phyloP scores from a whole-genome alignment of 495 filamentous ascomycete genomes.

The Thermothielavioides terrestris region DNA sequence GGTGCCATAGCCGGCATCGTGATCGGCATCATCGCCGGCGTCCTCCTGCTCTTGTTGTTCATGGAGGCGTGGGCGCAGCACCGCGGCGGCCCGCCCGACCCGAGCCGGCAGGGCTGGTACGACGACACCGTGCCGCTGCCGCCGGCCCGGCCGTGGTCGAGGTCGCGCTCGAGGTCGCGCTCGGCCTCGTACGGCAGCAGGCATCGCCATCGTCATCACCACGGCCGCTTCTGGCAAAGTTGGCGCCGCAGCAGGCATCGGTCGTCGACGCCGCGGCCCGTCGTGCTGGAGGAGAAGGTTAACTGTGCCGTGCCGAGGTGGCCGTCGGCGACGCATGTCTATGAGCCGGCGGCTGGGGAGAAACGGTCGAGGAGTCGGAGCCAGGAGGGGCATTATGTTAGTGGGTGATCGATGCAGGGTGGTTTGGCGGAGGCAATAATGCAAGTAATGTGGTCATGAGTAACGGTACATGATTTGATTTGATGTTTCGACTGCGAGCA shows the following conservation, averaged over 20 bases:
- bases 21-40: conserved; percentile 20
- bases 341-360: neutral
- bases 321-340: conserved; percentile 12
- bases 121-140: conserved; percentile 11
- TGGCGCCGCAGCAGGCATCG: conserved; percentile 1
- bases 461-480: too few relatives aligned
- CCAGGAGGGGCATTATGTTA: conserved; percentile 15
- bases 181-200: conserved; percentile 2
- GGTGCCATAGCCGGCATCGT: conserved; percentile 26
- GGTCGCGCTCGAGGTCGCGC: conserved; percentile 6
- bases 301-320: conserved; percentile 1
- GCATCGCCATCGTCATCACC: conserved; percentile 14
- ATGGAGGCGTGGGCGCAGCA: conserved; percentile 9
- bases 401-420: neutral
- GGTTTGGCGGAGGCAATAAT: neutral
- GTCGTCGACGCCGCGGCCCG: conserved; percentile 9
- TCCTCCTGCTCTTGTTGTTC: conserved; percentile 21
- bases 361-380: conserved; percentile 15
- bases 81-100: conserved; percentile 5
- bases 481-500: too few relatives aligned
- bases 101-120: conserved; percentile 21
- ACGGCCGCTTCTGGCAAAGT: neutral
- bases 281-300: conserved; percentile 12
- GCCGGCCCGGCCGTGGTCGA: neutral
- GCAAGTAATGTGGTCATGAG: neutral